Percentiles rank a stretch among this genome's conserved stretches.
Evolutionary conservation across 1,284 basidiomycete species (phyloP).

Genomic region (Grifola frondosa): DNA sequence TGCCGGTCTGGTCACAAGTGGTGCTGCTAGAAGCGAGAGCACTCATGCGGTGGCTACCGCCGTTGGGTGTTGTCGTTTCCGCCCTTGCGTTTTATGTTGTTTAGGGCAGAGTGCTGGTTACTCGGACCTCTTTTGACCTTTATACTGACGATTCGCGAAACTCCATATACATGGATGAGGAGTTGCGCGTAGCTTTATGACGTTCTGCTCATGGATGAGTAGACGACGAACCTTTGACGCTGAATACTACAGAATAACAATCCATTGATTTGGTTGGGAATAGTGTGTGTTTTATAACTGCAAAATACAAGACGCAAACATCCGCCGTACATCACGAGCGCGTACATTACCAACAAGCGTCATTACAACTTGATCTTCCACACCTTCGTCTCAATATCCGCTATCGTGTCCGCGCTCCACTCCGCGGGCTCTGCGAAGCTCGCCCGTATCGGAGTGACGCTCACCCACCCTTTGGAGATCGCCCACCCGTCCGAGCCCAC

Average conservation of each 20-base stretch:
- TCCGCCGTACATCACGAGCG: too few species aligned
- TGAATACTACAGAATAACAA: too few species aligned
- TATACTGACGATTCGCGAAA: too few species aligned
- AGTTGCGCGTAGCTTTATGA: too few species aligned
- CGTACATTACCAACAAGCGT: background rate
- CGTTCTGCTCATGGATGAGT: too few species aligned
- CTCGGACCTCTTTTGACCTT: too few species aligned
- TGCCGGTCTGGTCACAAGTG: slow-evolving; percentile 28
- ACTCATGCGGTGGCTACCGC: slow-evolving; percentile 6
- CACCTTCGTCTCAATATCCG: slow-evolving; percentile 39
- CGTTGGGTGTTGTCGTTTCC: slow-evolving; percentile 8
- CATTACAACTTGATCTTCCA: slow-evolving; percentile 56
- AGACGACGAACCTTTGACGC: too few species aligned
- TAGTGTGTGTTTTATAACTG: too few species aligned
- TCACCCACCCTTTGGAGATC: slow-evolving; percentile 62
- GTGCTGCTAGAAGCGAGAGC: slow-evolving; percentile 5
- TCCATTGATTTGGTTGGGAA: background rate
- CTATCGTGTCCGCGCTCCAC: slow-evolving; percentile 21
- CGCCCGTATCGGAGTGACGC: slow-evolving; percentile 74
- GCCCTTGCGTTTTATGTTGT: slow-evolving; percentile 8
- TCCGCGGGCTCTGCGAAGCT: slow-evolving; percentile 64
- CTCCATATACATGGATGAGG: too few species aligned
- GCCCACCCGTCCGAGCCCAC: slow-evolving; percentile 84
- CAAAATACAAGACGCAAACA: too few species aligned
- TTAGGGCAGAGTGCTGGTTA: slow-evolving; percentile 9